Conservation (phyloP, 2,329 filamentous ascomycete species). For the Aschersonia sp. region DNA sequence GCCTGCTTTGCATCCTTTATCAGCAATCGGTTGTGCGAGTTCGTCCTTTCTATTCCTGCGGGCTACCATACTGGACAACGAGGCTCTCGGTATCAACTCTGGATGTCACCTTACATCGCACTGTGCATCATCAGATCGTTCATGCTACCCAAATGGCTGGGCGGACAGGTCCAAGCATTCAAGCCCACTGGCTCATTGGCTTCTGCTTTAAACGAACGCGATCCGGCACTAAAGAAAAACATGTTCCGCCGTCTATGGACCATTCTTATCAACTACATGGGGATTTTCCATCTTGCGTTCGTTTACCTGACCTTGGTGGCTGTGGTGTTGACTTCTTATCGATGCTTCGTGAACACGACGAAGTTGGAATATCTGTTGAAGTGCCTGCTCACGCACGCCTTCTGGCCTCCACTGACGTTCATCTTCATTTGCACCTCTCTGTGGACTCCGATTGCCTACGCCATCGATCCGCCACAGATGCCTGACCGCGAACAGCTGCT, state of each 20-base stretch:
- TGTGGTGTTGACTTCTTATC: constrained; percentile 34
- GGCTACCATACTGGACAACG: constrained; percentile 45
- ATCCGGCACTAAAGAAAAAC: constrained; percentile 32
- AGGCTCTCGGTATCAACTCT: constrained; percentile 40
- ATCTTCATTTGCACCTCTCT: constrained; percentile 37
- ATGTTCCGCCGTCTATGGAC: constrained; percentile 38
- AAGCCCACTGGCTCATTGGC: constrained; percentile 44
- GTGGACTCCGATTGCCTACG: constrained; percentile 46
- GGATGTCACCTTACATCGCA: constrained; percentile 49
- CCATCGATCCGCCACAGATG: constrained; percentile 42
- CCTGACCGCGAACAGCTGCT: constrained; percentile 43
- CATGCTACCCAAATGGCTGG: constrained; percentile 42
- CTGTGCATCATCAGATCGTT: constrained; percentile 43
- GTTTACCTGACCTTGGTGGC: constrained; percentile 37
- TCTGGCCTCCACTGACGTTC: constrained; percentile 47
- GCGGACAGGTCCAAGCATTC: constrained; percentile 43
- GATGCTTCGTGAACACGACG: constrained; percentile 27
- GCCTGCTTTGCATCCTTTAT: constrained; percentile 36
- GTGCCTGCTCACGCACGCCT: constrained; percentile 42
- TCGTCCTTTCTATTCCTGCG: constrained; percentile 41
- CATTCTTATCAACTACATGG: constrained; percentile 41
- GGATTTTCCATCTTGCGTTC: constrained; percentile 37
- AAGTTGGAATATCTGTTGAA: constrained; percentile 26
- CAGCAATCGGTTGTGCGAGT: constrained; percentile 39
- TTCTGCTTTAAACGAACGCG: constrained; percentile 42